Evolutionary conservation across 495 filamentous ascomycete genomes (phyloP), one percentile per base, ranked within the genome.

Genomic region (Aspergillus mulundensis): DNA sequence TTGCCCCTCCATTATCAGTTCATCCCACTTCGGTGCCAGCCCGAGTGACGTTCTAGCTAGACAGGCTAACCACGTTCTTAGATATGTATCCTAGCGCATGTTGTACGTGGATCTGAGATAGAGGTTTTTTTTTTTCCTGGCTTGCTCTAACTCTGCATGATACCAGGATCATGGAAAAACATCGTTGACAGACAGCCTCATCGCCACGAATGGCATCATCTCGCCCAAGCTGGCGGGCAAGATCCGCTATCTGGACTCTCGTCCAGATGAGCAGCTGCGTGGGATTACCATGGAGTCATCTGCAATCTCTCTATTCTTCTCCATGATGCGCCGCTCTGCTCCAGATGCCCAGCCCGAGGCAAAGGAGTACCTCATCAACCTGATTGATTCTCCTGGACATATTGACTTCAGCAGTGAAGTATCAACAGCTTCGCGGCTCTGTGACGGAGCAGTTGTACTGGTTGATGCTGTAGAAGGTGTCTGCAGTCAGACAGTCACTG

Each of bases 201-300:
- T 99, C 61, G 91, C 95, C 70, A 97, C 95, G 61, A 99, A 99
- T 82, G 94, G 94, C 77, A 97, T 99, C 74, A 97, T 99, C 64
- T 97, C 95, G 12, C 88, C 92, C 39, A 97, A 97, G 66, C 76
- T 99, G 59, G 94, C 94, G 59, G 94, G 94, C 66, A 96, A 97
- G 77, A 96, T 97, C 71, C 89, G 94, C 62, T 99, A 96, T 69
- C 85, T 99, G 24, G 94, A 99, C 71, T 96, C 93, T 18, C 83
- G 94, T 42, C 91, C 95, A 14, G 94, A 99, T 75, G 94, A 99
- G 72, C 94, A 99, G 75, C 82, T 91, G 8, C 87, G 94, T 42
- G 95, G 94, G 30, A 99, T 99, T 63, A 99, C 94, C 11, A 99
- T 99, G 94, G 94, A 99, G 70, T 97, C 95, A 0, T 97, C 92